A percentile compares a stretch with the other conserved stretches of the same genome.
Conservation (phyloP, 768 basidiomycete genomes). For the Erythrobasidium yunnanense region DNA sequence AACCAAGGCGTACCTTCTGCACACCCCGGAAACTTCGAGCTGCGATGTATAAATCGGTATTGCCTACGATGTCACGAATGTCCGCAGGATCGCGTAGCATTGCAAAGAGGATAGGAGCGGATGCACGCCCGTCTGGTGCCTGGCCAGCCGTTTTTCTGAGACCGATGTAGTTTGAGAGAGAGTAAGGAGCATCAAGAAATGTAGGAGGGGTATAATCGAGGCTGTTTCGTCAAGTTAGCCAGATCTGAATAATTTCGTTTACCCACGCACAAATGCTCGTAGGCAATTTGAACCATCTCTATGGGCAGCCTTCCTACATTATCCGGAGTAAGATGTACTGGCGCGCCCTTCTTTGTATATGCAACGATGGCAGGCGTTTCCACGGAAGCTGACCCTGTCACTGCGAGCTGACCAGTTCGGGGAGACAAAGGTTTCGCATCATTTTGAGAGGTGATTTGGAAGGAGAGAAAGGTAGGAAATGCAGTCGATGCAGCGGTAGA, state of each 20-base stretch:
- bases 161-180: slow-evolving; percentile 10
- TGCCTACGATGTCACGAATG: background rate
- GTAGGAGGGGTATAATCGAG: slow-evolving; percentile 14
- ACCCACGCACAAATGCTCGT: slow-evolving; percentile 18
- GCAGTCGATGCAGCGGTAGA: too few relatives aligned
- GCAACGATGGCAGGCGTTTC: slow-evolving; percentile 12
- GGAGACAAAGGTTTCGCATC: background rate
- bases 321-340: slow-evolving; percentile 6
- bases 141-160: background rate
- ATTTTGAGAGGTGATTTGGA: background rate
- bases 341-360: slow-evolving; percentile 18
- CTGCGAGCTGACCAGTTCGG: background rate
- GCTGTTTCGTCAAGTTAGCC: background rate
- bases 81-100: slow-evolving; percentile 13
- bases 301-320: slow-evolving; percentile 21
- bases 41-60: background rate
- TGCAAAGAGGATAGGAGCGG: slow-evolving; percentile 1
- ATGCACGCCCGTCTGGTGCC: background rate
- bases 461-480: too few relatives aligned
- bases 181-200: background rate
- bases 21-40: slow-evolving; percentile 2
- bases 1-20: slow-evolving; percentile 5
- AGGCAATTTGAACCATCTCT: slow-evolving; percentile 12
- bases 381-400: background rate
- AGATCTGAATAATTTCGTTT: background rate